Conservation (phyloP, 2,329 filamentous ascomycete genomes). For the Trichoderma koningiopsis region DNA sequence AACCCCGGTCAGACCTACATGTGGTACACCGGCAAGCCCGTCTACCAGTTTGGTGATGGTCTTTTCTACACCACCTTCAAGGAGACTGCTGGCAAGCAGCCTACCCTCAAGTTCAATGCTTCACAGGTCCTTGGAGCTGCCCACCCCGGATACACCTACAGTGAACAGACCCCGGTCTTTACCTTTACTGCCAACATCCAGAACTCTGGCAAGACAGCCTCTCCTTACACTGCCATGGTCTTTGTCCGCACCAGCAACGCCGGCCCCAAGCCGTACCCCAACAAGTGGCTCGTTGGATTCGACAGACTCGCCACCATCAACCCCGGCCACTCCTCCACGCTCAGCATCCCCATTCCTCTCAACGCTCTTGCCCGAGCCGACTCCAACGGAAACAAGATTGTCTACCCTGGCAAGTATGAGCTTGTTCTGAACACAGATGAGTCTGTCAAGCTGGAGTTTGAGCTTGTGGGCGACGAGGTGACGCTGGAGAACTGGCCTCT, state of each 20-base stretch:
- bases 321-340: slow-evolving; percentile 35
- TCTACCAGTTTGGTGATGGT: slow-evolving; percentile 54
- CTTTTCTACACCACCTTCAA: slow-evolving; percentile 59
- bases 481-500: slow-evolving; percentile 16
- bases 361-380: slow-evolving; percentile 54
- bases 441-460: slow-evolving; percentile 46
- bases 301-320: slow-evolving; percentile 44
- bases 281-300: slow-evolving; percentile 56
- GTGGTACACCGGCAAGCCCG: slow-evolving; percentile 55
- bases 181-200: slow-evolving; percentile 42
- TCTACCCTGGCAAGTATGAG: slow-evolving; percentile 57
- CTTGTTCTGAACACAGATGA: slow-evolving; percentile 49
- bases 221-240: slow-evolving; percentile 55
- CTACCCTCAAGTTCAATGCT: slow-evolving; percentile 20
- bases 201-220: slow-evolving; percentile 50
- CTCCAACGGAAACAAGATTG: slow-evolving; percentile 50
- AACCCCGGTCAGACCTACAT: slow-evolving; percentile 59
- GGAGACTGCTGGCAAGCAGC: slow-evolving; percentile 21
- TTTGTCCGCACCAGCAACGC: slow-evolving; percentile 49
- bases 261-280: slow-evolving; percentile 53
- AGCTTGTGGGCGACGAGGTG: slow-evolving; percentile 44
- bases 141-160: slow-evolving; percentile 22
- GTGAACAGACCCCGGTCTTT: not conserved
- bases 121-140: not conserved
- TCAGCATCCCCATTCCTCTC: slow-evolving; percentile 42